A percentile compares a stretch with the other conserved stretches of the same genome.
Evolutionary conservation across 1,284 basidiomycete species (phyloP).

Genomic region (Ceratobasidium sp.): DNA sequence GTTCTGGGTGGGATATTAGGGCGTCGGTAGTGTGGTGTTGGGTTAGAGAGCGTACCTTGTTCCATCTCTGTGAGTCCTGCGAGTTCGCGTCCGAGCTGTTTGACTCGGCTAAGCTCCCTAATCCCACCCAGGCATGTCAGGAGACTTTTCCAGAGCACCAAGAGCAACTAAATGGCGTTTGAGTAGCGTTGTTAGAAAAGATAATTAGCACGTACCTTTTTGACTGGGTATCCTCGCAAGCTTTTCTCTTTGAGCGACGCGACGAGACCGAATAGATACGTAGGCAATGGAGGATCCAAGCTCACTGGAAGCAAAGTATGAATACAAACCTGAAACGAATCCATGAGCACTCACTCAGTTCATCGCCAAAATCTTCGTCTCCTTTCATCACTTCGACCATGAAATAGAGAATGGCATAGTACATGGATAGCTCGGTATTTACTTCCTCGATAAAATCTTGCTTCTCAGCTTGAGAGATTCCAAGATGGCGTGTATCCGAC

Average conservation of each 20-base stretch:
- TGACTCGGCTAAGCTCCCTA: constrained; percentile 84
- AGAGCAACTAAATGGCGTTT: constrained; percentile 70
- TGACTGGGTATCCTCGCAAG: constrained; percentile 94
- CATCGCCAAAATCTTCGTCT: constrained; percentile 92
- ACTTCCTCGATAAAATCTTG: constrained; percentile 86
- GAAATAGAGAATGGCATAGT: constrained; percentile 93
- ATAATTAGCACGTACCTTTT: constrained; percentile 71
- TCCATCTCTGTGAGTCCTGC: constrained; percentile 70
- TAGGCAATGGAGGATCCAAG: constrained; percentile 91
- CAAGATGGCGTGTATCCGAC: constrained; percentile 72
- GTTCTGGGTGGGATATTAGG: background rate
- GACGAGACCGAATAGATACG: constrained; percentile 91
- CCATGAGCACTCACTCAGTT: constrained; percentile 78
- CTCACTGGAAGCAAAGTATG: constrained; percentile 70
- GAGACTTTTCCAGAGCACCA: constrained; percentile 97
- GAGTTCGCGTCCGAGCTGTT: constrained; percentile 86
- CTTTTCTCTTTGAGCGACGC: constrained; percentile 92
- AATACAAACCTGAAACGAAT: constrained; percentile 19
- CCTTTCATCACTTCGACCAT: constrained; percentile 91
- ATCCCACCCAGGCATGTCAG: constrained; percentile 93
- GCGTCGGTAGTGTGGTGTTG: background rate
- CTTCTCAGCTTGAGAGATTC: constrained; percentile 74
- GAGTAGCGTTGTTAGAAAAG: constrained; percentile 28
- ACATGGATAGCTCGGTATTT: constrained; percentile 89
- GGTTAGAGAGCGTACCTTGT: constrained; percentile 62